These are phyloP conservation scores for Arabis hirsuta DNA, from an alignment of 345 rosid species.

Conservation along the genomic window DNA sequence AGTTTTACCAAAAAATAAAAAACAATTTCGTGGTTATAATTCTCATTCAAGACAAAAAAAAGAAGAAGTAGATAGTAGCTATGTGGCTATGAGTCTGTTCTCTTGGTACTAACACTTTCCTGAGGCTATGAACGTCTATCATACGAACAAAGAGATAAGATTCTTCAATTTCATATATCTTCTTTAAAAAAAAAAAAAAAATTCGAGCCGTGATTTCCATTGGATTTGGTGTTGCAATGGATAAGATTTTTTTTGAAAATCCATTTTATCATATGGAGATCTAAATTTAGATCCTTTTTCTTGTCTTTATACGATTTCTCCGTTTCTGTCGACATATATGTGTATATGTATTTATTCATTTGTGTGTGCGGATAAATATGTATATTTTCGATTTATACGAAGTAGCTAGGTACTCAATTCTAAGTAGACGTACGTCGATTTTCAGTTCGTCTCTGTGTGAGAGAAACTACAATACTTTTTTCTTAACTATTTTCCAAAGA, in stretches of 20 bases:
- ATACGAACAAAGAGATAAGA: slow-evolving; percentile 38
- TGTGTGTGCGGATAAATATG: not conserved
- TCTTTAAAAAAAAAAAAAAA: not conserved
- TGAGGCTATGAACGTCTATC: slow-evolving; percentile 38
- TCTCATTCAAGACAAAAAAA: not conserved
- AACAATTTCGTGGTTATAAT: not conserved
- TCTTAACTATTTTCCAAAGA: too few species aligned
- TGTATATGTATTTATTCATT: not conserved
- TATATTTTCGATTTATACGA: slow-evolving; percentile 15
- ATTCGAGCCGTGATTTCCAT: slow-evolving; percentile 18
- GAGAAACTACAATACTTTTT: not conserved
- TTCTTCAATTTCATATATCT: slow-evolving; percentile 20
- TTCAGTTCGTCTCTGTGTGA: slow-evolving; percentile 19
- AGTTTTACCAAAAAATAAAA: not conserved
- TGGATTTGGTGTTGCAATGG: slow-evolving; percentile 36
- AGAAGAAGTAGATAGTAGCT: not conserved
- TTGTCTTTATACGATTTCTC: slow-evolving; percentile 36
- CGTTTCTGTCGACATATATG: slow-evolving; percentile 16
- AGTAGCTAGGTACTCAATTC: not conserved
- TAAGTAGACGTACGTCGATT: slow-evolving; percentile 17
- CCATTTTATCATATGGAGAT: slow-evolving; percentile 21
- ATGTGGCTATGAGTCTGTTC: slow-evolving; percentile 30
- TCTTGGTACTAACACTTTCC: slow-evolving; percentile 30
- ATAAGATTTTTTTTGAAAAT: slow-evolving; percentile 25
- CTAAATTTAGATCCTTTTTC: slow-evolving; percentile 20